Base-by-base conservation (phyloP, 768 basidiomycete genomes). In the Leucosporidium yakuticum region DNA sequence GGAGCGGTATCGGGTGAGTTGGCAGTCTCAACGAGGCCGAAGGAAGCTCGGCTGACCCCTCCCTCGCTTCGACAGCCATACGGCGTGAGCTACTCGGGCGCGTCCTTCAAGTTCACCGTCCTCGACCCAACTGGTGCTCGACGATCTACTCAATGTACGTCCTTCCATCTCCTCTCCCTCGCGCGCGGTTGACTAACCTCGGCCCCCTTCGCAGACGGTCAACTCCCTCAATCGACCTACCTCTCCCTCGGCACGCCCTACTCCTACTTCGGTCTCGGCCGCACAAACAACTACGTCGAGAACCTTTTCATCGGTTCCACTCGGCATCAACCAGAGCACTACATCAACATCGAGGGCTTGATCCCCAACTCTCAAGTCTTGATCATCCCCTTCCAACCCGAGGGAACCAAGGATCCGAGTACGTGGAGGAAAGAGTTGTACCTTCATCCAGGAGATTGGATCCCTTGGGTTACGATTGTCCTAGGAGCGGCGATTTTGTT, bases 271-370 rank as follows among this genome's bases (percentile, higher is more conserved):
- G 95, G 96, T 1, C 86, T 99, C 12, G 96, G 95, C 0, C 86
- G 96, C 51, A 98, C 94, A 21, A 99, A 99, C 79, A 99, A 99
- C 78, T 99, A 99, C 80, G 93, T 99, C 75, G 96, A 99, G 83
- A 97, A 97, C 78, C 83, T 99, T 3, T 96, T 96, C 77, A 90
- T 98, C 25, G 96, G 96, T 21, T 88, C 91, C 6, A 95, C 93
- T 9, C 83, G 89, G 36, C 87, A 90, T 67, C 74, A 75, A 48
- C 78, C 82, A 0, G 77, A 81, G 47, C 91, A 95, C 76, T 91
- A 83, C 72, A 92, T 95, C 77, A 87, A 88, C 77, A 88, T 98
- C 84, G 96, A 98, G 77, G 94, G 94, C 32, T 88, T 99, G 44
- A 93, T 99, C 55, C 96, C 96, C 0, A 98, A 99, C 77, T 96